Evolutionary conservation across 1,139 yeast genomes (phyloP), one percentile per base, ranked within the genome.

Genomic region (Yamadazyma conglobata): DNA sequence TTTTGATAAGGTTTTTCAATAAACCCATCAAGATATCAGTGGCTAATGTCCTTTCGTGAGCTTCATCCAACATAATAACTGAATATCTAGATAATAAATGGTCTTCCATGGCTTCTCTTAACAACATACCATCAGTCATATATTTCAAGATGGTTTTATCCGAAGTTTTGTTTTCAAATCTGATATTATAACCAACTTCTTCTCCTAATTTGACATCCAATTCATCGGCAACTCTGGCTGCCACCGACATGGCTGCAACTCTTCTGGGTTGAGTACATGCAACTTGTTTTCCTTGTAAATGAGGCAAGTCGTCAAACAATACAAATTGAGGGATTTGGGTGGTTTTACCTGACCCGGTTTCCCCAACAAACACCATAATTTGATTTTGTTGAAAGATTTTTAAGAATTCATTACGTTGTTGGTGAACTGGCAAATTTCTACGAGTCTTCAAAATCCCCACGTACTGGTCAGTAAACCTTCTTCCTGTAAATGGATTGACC

Each of bases 101-200:
- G 56, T 91, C 98, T 42, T 84, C 93, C 97, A 91, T 89, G 20
- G 97, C 97, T 60, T 91, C 98, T 52, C 97, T 76, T 46, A 91
- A 67, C 35, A 91, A 72, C 96, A 91, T 89, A 79, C 98, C 98
- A 64, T 91, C 98, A 10, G 98, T 91, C 97, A 91, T 87, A 64
- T 91, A 91, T 60, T 89, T 89, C 50, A 91, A 69, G 28, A 88
- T 73, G 2, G 98, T 91, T 45, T 77, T 81, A 33, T 74, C 72
- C 24, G 83, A 70, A 3, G 95, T 85, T 47, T 78, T 85, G 58
- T 91, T 91, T 47, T 91, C 98, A 54, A 91, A 91, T 66, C 98
- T 81, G 45, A 91, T 85, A 37, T 80, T 75, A 58, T 89, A 89
- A 53, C 97, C 97, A 32, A 89, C 97, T 58, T 89, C 94, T 40